Base-by-base conservation (phyloP, 192 early-diverging fungal species). In the Dispira simplex region DNA sequence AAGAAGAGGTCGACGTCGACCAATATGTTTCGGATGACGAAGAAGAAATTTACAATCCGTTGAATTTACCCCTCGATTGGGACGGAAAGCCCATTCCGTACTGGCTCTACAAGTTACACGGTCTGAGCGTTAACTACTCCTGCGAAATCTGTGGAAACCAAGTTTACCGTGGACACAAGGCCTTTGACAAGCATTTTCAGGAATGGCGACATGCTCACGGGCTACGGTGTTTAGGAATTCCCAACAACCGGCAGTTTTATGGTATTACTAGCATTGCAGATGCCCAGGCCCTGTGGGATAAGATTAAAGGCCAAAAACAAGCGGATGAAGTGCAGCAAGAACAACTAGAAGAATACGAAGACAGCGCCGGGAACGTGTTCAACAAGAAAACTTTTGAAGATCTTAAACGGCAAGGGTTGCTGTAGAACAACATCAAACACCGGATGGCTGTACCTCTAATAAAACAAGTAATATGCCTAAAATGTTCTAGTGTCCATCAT, bases 21-120 rank as follows among this genome's bases (percentile, higher is more conserved):
- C 81, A 84, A 12, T 73, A 76, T 11, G 83, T 84, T 13, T 81
- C 79, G 0, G 89, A 87, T 43, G 85, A 90, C 20, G 89, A 92
- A 43, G 91, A 92, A 58, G 89, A 92, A 68, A 85, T 93, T 49
- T 98, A 98, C 70, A 98, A 98, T 64, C 95, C 95, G 20, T 79
- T 97, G 16, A 98, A 97, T 63, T 70, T 98, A 52, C 93, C 93
- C 1, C 69, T 98, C 58, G 95, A 93, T 13, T 97, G 91, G 91
- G 95, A 98, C 70, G 95, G 93, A 44, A 98, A 98, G 71, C 95
- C 93, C 20, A 98, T 98, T 74, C 95, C 95, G 20, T 98, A 90
- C 70, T 98, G 95, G 95, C 76, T 98, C 32, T 98, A 91, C 81
- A 97, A 96, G 74, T 77, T 98, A 54, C 95, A 97, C 68, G 95